Percentiles rank a stretch among this genome's conserved stretches.
Conservation (phyloP, 2,329 filamentous ascomycete genomes). For the Nemania abortiva region DNA sequence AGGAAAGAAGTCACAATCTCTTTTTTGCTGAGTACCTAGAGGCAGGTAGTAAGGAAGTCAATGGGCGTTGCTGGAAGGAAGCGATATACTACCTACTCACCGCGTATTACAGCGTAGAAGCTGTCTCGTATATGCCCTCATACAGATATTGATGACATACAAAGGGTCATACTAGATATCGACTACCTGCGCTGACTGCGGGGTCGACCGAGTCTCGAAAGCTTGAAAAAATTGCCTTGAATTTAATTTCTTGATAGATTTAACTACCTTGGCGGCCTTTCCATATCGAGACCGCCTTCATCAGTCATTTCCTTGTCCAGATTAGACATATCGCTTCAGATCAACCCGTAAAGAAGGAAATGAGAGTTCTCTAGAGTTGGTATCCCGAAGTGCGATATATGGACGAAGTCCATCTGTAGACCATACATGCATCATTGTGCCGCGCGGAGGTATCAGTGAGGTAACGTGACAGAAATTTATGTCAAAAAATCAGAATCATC, state of each 20-base stretch:
- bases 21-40: not conserved
- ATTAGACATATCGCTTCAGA: conserved; percentile 25
- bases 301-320: conserved; percentile 39
- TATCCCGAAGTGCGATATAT: conserved; percentile 28
- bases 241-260: conserved; percentile 31
- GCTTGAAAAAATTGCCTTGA: not conserved
- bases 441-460: conserved; percentile 47
- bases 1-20: not conserved
- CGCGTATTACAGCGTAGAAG: no score
- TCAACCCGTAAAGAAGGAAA: conserved; percentile 36
- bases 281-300: conserved; percentile 29
- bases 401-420: conserved; percentile 31
- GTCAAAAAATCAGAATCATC: conserved; percentile 42
- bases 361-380: conserved; percentile 33
- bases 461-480: conserved; percentile 44
- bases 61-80: not conserved
- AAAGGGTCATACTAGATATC: not conserved
- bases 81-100: no score
- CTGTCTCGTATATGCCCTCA: no score
- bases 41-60: not conserved
- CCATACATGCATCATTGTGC: conserved; percentile 45
- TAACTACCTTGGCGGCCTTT: conserved; percentile 23
- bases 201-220: conserved; percentile 3
- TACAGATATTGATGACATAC: no score
- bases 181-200: not conserved